A percentile compares a stretch with the other conserved stretches of the same genome.
Conservation (phyloP, 805 yeast species). For the Ogataea polymorpha region DNA sequence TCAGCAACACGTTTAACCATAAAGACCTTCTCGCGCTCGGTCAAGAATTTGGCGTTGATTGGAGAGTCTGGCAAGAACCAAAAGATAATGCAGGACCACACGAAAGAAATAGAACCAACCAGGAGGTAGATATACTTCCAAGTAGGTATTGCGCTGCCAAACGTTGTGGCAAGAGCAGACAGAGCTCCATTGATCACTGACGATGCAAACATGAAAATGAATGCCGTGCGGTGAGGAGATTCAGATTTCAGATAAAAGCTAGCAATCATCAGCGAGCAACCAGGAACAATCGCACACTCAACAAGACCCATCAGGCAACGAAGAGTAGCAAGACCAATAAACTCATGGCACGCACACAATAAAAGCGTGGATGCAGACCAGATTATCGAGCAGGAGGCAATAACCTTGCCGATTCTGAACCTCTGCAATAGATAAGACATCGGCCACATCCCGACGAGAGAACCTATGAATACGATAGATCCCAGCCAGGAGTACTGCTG, state of each 20-base stretch:
- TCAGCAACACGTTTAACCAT: conserved; percentile 30
- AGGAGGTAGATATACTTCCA: conserved; percentile 64
- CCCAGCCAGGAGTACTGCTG: conserved; percentile 47
- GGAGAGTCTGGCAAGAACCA: conserved; percentile 61
- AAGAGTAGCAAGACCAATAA: conserved; percentile 41
- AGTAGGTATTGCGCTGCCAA: conserved; percentile 21
- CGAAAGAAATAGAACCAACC: conserved; percentile 56
- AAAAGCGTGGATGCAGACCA: conserved; percentile 46
- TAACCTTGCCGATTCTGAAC: conserved; percentile 38
- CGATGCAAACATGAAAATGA: conserved; percentile 44
- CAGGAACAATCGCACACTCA: conserved; percentile 54
- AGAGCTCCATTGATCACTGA: conserved; percentile 27
- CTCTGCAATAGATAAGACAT: conserved; percentile 42
- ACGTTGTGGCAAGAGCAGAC: conserved; percentile 32
- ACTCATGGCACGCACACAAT: conserved; percentile 40
- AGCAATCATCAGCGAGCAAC: conserved; percentile 47
- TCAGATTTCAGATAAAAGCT: conserved; percentile 52
- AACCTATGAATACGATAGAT: conserved; percentile 50
- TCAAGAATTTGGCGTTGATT: conserved; percentile 38
- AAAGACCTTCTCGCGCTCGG: conserved; percentile 33
- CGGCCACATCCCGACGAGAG: conserved; percentile 40
- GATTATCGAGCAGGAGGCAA: conserved; percentile 33
- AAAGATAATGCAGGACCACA: conserved; percentile 45
- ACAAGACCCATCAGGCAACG: conserved; percentile 48
- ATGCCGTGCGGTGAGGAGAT: conserved; percentile 39